phyloP scores from a whole-genome alignment of 1,284 basidiomycete species.

The Irpex sp. region DNA sequence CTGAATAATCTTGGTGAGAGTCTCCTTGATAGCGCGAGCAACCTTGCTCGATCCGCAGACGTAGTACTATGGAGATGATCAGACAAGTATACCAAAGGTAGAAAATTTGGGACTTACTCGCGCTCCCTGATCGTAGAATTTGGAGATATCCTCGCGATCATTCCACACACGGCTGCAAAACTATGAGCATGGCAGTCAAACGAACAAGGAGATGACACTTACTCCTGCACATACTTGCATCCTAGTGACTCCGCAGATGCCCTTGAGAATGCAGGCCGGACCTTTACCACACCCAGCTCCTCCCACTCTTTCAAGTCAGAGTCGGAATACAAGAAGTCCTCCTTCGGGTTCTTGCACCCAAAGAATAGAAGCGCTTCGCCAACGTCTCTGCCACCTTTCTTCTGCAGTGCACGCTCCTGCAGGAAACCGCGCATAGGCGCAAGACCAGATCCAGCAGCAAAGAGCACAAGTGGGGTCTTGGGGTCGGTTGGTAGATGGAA shows the following conservation, averaged over 20 bases:
- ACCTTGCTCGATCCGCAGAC: conserved; percentile 39
- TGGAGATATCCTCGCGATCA: conserved; percentile 33
- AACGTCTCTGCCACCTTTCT: conserved; percentile 38
- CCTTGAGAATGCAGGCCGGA: conserved; percentile 45
- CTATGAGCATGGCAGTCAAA: not conserved
- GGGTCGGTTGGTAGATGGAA: conserved; percentile 48
- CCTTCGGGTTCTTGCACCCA: conserved; percentile 38
- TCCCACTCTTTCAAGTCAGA: conserved; percentile 40
- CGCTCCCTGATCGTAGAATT: conserved; percentile 34
- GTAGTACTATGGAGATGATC: conserved; percentile 31
- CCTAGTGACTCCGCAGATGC: conserved; percentile 31
- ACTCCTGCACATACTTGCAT: conserved; percentile 48
- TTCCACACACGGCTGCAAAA: conserved; percentile 38
- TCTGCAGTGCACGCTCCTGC: conserved; percentile 48
- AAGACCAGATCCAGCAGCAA: conserved; percentile 46
- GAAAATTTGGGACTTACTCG: conserved; percentile 34
- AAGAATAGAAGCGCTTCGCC: conserved; percentile 45
- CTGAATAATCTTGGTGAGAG: conserved; percentile 27
- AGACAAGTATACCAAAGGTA: not conserved
- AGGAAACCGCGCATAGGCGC: conserved; percentile 54
- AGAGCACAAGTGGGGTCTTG: conserved; percentile 41
- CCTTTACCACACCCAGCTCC: conserved; percentile 40
- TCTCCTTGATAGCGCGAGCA: conserved; percentile 32
- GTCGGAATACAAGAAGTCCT: conserved; percentile 42
- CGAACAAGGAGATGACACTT: conserved; percentile 17